Evolutionary conservation across 768 basidiomycete genomes (phyloP), one percentile per base, ranked within the genome.

Genomic region (Podaxis sp.): DNA sequence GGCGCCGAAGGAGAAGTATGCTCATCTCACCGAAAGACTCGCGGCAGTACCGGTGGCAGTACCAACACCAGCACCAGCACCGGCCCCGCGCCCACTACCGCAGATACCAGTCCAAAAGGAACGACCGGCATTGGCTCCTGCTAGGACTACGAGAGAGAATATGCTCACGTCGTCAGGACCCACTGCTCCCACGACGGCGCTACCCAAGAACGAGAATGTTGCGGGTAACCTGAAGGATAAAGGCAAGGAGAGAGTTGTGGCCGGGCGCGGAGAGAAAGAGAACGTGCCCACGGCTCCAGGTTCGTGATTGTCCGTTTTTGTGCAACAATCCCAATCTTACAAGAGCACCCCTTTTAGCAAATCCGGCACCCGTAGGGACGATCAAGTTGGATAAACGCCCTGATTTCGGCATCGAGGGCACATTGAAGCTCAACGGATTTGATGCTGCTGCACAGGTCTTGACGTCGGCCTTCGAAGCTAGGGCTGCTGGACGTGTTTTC

Each of bases 401-500:
- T 24, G 60, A 62, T 44, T 22, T 7, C 11, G 53, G 60, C 20
- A 13, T 62, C 24, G 60, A 62, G 46, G 36, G 49, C 0, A 65
- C 72, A 24, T 55, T 72, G 37, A 76, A 76, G 52, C 68, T 80
- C 38, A 87, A 80, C 54, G 83, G 86, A 0, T 93, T 92, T 69
- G 92, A 93, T 36, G 85, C 84, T 1, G 88, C 85, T 33, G 79
- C 80, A 4, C 77, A 79, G 41, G 76, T 78, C 1, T 74, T 85
- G 15, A 70, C 76, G 0, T 61, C 77, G 2, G 93, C 92, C 1
- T 91, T 94, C 69, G 87, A 89, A 2, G 87, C 90, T 24, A 85
- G 82, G 67, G 80, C 83, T 2, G 71, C 71, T 3, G 89, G 90
- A 1, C 80, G 79, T 60, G 69, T 90, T n/a, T 93, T 90, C 77